Percentiles rank a stretch among this genome's conserved stretches.
phyloP scores from a whole-genome alignment of 192 early-diverging fungal species.

The Entomortierella lignicola region DNA sequence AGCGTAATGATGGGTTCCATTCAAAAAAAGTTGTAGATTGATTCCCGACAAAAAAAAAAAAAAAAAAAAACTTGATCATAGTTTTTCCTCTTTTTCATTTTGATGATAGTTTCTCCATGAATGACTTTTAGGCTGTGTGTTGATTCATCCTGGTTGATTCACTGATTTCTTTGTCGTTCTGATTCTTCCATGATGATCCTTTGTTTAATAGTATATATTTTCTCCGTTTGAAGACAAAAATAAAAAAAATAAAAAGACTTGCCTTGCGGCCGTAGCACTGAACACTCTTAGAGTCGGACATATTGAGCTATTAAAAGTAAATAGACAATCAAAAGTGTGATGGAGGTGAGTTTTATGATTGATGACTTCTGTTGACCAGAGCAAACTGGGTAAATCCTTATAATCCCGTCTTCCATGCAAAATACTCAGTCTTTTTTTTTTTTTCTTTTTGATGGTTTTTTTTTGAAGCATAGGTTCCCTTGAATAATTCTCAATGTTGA shows the following conservation, averaged over 20 bases:
- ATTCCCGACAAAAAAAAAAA: not conserved
- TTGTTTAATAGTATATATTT: too few relatives aligned
- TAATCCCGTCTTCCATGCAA: not conserved
- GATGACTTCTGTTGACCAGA: too few relatives aligned
- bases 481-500: not conserved
- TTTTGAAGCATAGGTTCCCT: too few relatives aligned
- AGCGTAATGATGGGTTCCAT: too few relatives aligned
- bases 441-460: not conserved
- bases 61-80: not conserved
- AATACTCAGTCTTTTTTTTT: not conserved
- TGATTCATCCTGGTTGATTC: not conserved
- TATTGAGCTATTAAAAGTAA: slow-evolving; percentile 31
- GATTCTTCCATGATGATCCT: slow-evolving; percentile 12
- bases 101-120: slow-evolving; percentile 30
- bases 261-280: slow-evolving; percentile 60
- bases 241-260: slow-evolving; percentile 23
- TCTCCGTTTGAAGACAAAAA: not conserved
- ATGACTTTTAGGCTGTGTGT: not conserved
- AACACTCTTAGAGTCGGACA: slow-evolving; percentile 58
- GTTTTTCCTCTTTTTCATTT: not conserved
- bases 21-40: not conserved
- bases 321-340: not conserved
- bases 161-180: not conserved
- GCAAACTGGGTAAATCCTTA: too few relatives aligned
- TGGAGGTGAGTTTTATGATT: not conserved